These are phyloP conservation scores for Penicillium sp. DNA, from an alignment of 2,329 filamentous ascomycete genomes.

Conservation along the genomic window DNA sequence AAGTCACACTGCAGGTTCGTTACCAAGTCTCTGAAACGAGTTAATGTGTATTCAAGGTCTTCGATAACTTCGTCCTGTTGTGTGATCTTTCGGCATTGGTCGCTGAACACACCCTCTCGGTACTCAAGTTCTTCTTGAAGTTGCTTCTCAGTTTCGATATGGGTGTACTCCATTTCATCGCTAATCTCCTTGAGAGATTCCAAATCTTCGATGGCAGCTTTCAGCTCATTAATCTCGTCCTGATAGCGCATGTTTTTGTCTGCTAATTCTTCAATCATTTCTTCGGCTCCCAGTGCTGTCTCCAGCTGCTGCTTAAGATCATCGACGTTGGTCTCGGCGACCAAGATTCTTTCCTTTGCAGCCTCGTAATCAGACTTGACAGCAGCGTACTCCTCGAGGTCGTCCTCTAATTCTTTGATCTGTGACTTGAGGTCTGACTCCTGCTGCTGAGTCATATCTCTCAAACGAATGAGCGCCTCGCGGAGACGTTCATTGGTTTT, in stretches of 20 bases:
- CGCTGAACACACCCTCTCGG: slow-evolving; percentile 78
- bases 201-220: slow-evolving; percentile 78
- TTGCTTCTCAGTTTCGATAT: slow-evolving; percentile 89
- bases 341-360: slow-evolving; percentile 69
- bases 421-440: slow-evolving; percentile 76
- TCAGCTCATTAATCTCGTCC: slow-evolving; percentile 80
- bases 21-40: slow-evolving; percentile 85
- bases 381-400: slow-evolving; percentile 65
- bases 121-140: slow-evolving; percentile 91
- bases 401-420: slow-evolving; percentile 70
- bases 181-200: slow-evolving; percentile 89
- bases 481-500: slow-evolving; percentile 82
- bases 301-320: slow-evolving; percentile 91
- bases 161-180: slow-evolving; percentile 90
- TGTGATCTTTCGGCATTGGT: slow-evolving; percentile 69
- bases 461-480: slow-evolving; percentile 78
- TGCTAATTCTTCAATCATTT: slow-evolving; percentile 89
- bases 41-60: slow-evolving; percentile 87
- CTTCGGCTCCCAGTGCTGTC: slow-evolving; percentile 80
- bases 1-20: slow-evolving; percentile 80
- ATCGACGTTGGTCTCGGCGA: slow-evolving; percentile 73
- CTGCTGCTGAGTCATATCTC: slow-evolving; percentile 82
- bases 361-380: slow-evolving; percentile 69
- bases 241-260: slow-evolving; percentile 82
- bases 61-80: slow-evolving; percentile 79